Evolutionary conservation across 31 red algal species (phyloP), one percentile per base, ranked within the genome.

Genomic region (Asparagopsis taxiformis): DNA sequence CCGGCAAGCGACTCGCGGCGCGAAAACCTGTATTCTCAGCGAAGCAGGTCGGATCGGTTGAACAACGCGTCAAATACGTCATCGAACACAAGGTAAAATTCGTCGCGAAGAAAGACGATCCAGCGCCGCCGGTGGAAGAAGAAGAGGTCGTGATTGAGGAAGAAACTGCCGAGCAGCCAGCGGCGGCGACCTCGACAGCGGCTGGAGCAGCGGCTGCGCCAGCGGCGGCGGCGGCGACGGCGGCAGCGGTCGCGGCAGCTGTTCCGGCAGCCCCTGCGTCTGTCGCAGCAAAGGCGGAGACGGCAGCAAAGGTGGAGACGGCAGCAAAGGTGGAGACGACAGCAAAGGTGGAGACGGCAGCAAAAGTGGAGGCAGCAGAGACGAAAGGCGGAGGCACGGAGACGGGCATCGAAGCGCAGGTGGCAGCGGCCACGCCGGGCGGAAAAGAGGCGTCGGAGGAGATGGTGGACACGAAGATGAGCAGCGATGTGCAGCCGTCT

Each of bases 21-120:
- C 76, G 79, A 22, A 56, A 66, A 24, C 41, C 70, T 25, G 63
- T 80, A 31, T 98, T 80, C 55, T 66, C 76, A 0, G 55, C 44
- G 39, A 59, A 85, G 28, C 65, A 88, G 63, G 95, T 98, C 11
- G 72, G 82, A 25, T 29, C 46, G 26, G 80, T 87, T 56, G 95
- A 98, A 73, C 61, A 61, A 9, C 72, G 75, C 32, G 80, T 98
- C 73, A 98, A 98, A 59, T 80, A 84, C 23, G 95, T 87, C 31
- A 74, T 94, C 49, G 95, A 98, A 56, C 65, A 85, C 51, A 89
- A 90, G 60, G 68, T 85, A 30, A 84, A 68, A 26, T 84, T 97
- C 53, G 76, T 77, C 35, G 58, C 76, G 46, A 93, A 84, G 81
- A 77, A 77, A 24, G 70, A 74, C 3, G 43, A 44, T 24, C 46